Evolutionary conservation across 1,139 yeast species (phyloP).

Genomic region (Zygotorulaspora mrakii): DNA sequence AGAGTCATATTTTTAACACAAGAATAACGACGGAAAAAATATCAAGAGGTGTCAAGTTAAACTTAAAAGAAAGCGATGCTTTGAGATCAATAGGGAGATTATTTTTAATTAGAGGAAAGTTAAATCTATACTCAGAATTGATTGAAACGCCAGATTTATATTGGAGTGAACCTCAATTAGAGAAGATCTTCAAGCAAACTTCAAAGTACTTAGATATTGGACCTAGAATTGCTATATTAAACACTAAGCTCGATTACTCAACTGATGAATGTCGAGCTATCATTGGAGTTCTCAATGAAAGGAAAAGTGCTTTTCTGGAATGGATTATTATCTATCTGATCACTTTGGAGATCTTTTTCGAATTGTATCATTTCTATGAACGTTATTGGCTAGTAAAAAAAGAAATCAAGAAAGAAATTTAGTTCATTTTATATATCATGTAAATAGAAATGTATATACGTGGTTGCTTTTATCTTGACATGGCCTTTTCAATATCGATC

Average conservation of each 20-base stretch:
- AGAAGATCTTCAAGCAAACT: slow-evolving; percentile 64
- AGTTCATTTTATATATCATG: neutral
- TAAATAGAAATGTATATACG: too few species aligned
- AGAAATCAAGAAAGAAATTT: neutral
- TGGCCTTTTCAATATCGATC: slow-evolving; percentile 17
- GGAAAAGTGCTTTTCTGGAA: slow-evolving; percentile 71
- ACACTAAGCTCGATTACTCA: slow-evolving; percentile 82
- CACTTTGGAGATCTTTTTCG: slow-evolving; percentile 80
- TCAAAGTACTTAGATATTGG: slow-evolving; percentile 70
- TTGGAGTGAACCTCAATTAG: slow-evolving; percentile 88
- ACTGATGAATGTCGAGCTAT: slow-evolving; percentile 83
- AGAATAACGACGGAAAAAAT: slow-evolving; percentile 61
- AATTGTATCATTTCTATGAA: slow-evolving; percentile 54
- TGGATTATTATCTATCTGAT: slow-evolving; percentile 84
- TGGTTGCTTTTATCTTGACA: neutral
- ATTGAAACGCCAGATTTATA: slow-evolving; percentile 90
- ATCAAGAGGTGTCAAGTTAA: slow-evolving; percentile 58
- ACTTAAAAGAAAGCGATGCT: slow-evolving; percentile 59
- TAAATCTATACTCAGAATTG: slow-evolving; percentile 81
- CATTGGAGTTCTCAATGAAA: slow-evolving; percentile 69
- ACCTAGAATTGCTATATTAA: slow-evolving; percentile 73
- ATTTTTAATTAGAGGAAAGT: slow-evolving; percentile 70
- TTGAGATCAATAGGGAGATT: slow-evolving; percentile 69
- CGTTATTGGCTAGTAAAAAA: slow-evolving; percentile 8
- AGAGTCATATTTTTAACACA: slow-evolving; percentile 59